Evolutionary conservation across 1,284 basidiomycete species (phyloP), one percentile per base, ranked within the genome.

Genomic region (Rhodotorula glutinis): DNA sequence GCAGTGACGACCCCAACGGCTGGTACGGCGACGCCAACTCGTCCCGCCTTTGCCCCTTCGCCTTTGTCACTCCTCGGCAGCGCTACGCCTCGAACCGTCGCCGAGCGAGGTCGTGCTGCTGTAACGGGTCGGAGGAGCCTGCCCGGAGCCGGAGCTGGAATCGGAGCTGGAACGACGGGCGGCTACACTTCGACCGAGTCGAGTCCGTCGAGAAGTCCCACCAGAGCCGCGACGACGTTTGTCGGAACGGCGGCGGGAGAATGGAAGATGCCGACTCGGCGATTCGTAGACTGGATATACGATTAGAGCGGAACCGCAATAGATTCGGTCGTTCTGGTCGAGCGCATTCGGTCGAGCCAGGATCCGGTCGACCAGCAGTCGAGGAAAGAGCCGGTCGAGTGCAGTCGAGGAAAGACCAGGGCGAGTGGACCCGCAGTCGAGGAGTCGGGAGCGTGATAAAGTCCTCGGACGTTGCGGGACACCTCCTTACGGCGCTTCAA

Each of bases 231-330:
- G 41, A 56, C 47, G 33, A 41, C n/a, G n/a, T 46, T 25, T 13
- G 29, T 38, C 43, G 57, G 47, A 5, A 61, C 53, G 2, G 29
- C 29, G 8, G 55, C 38, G 52, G 52, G 53, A 17, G 62, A 69
- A 25, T 69, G 67, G 67, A 63, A 41, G 49, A 38, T 66, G 55
- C 67, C 67, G 1, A 57, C 62, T 57, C 27, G 53, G 41, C 25
- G 8, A 0, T 63, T 71, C 49, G 53, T 60, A 2, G 69, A 64
- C 10, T 67, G 62, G 59, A 19, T 70, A 4, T 60, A 62, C 30
- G 49, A 59, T 4, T 60, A 38, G 51, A 17, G n/a, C n/a, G n/a
- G n/a, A n/a, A n/a, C n/a, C n/a, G n/a, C n/a, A n/a, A n/a, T n/a
- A n/a, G n/a, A n/a, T n/a, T n/a, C n/a, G n/a, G n/a, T n/a, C n/a